Evolutionary conservation across 768 basidiomycete genomes (phyloP), one percentile per base, ranked within the genome.

Genomic region (Pisolithus marmoratus): DNA sequence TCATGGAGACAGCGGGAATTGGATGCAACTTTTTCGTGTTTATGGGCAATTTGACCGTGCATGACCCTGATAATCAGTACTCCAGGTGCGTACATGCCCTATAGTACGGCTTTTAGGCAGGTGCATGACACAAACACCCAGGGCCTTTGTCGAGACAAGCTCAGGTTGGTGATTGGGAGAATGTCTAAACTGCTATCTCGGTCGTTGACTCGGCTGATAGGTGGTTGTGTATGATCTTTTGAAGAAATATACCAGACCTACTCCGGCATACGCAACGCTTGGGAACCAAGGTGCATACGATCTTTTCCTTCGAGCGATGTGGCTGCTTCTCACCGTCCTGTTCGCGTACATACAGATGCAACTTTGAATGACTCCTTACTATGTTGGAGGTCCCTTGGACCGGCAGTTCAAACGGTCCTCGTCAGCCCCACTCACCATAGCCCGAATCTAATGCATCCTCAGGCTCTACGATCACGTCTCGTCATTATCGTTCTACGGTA

Each of bases 211-310:
- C 14, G 8, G 11, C 23, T 5, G 2, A 3, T 50, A 85, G 83
- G 72, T 81, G 1, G 60, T 83, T 0, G 46, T 84, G n/a, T 88
- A 83, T 62, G 80, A 81, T 54, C 70, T 88, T 20, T 76, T 87
- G 66, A 83, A 76, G 62, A 65, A 68, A 23, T 73, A 72, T 54
- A 70, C 87, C 27, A 80, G 80, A 15, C 71, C 77, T 5, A 80
- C 83, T 0, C 85, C 87, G n/a, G 75, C 87, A 1, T 88, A 87
- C 54, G 78, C 83, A 8, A 78, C 82, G 0, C 69, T 88, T 5
- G 87, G 87, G 4, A 89, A 89, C 62, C 87, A 88, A 55, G 87
- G 88, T 60, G 81, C 74, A 48, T 86, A 87, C 65, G n/a, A 29
- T 29, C 29, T 2, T 8, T 29, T 11, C 29, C 29, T 29, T 29